Percentiles rank a stretch among this genome's conserved stretches.
Evolutionary conservation across 345 rosid species (phyloP).

Genomic region (Erucastrum elatum): DNA sequence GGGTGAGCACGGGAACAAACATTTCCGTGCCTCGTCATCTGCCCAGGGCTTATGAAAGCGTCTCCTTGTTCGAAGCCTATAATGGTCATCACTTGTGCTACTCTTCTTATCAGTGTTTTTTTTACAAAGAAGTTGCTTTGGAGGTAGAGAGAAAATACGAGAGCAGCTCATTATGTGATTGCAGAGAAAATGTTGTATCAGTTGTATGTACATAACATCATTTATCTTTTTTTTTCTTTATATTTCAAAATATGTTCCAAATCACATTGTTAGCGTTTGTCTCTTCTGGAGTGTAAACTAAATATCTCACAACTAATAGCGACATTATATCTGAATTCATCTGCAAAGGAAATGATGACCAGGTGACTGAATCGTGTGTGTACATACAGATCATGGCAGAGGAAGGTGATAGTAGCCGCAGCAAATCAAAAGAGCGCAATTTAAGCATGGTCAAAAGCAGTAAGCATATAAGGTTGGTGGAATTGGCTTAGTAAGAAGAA

Average conservation of each 20-base stretch:
- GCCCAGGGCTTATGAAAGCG: too few species aligned
- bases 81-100: slow-evolving; percentile 10
- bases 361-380: not conserved
- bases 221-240: not conserved
- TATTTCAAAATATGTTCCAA: not conserved
- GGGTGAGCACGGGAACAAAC: too few species aligned
- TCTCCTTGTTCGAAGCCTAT: not conserved
- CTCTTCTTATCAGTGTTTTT: not conserved
- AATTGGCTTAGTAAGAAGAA: not conserved
- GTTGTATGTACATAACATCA: slow-evolving; percentile 1
- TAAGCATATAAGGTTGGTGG: not conserved
- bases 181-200: not conserved
- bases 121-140: not conserved
- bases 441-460: not conserved
- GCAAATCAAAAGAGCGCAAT: too few species aligned
- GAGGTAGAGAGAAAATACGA: not conserved
- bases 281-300: not conserved
- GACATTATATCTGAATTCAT: not conserved
- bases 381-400: not conserved
- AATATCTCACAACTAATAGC: too few species aligned
- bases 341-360: not conserved
- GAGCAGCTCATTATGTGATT: not conserved
- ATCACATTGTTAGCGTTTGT: not conserved
- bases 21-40: too few species aligned
- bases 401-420: not conserved